Conservation (phyloP, 495 filamentous ascomycete genomes). For the Friedmanniomyces simplex region DNA sequence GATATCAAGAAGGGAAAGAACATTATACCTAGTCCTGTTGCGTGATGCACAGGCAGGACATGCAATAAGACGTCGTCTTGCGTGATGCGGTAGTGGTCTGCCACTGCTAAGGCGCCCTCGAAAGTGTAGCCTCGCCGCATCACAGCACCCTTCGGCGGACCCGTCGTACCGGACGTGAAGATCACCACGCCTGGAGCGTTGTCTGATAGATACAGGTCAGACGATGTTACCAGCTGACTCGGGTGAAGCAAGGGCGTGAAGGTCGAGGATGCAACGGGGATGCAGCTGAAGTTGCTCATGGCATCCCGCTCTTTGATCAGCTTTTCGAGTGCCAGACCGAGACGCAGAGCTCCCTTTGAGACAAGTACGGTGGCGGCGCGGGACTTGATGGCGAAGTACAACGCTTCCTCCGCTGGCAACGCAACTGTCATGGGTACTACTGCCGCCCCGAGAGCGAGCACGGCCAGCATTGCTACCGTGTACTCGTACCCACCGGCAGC, state of each 20-base stretch:
- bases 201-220: slow-evolving; percentile 27
- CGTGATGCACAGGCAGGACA: slow-evolving; percentile 40
- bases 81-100: slow-evolving; percentile 28
- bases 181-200: slow-evolving; percentile 30
- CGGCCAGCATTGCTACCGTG: slow-evolving; percentile 37
- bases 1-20: slow-evolving; percentile 38
- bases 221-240: slow-evolving; percentile 24
- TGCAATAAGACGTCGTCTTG: slow-evolving; percentile 31
- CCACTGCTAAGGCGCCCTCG: slow-evolving; percentile 27
- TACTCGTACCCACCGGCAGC: slow-evolving; percentile 42
- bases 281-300: slow-evolving; percentile 14
- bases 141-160: slow-evolving; percentile 34
- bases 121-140: slow-evolving; percentile 30
- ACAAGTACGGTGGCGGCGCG: slow-evolving; percentile 22
- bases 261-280: slow-evolving; percentile 22
- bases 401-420: slow-evolving; percentile 36
- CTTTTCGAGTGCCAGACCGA: slow-evolving; percentile 22
- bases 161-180: slow-evolving; percentile 35
- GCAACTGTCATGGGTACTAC: slow-evolving; percentile 29
- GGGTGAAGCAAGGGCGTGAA: slow-evolving; percentile 14
- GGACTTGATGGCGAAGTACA: slow-evolving; percentile 35
- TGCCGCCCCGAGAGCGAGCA: slow-evolving; percentile 37
- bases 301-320: slow-evolving; percentile 7
- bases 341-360: slow-evolving; percentile 16
- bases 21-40: slow-evolving; percentile 38